Conservation (phyloP, 805 yeast species). For the Candida silvicultrix region DNA sequence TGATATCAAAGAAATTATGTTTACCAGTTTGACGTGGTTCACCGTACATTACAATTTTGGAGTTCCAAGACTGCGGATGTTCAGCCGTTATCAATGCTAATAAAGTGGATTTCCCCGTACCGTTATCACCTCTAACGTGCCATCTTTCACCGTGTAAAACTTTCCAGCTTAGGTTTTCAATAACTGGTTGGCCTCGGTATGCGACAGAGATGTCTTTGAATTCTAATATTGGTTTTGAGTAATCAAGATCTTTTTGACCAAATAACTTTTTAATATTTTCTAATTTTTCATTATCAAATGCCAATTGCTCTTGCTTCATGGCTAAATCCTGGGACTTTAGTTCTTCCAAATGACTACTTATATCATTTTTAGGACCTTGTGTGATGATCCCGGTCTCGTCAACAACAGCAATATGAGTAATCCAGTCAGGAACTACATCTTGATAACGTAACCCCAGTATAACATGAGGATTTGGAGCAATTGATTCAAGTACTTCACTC, state of each 20-base stretch:
- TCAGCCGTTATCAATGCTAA: constrained; percentile 84
- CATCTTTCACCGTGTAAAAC: constrained; percentile 72
- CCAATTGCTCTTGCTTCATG: constrained; percentile 6
- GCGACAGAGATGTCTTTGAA: constrained; percentile 58
- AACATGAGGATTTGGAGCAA: constrained; percentile 46
- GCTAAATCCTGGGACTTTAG: constrained; percentile 15
- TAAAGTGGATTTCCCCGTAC: constrained; percentile 89
- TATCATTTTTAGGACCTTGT: constrained; percentile 37
- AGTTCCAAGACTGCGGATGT: constrained; percentile 95
- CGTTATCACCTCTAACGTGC: constrained; percentile 88
- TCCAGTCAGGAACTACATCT: constrained; percentile 76
- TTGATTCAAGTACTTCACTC: constrained; percentile 39
- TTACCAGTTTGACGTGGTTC: constrained; percentile 67
- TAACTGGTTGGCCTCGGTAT: constrained; percentile 56
- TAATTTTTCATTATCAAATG: constrained; percentile 10
- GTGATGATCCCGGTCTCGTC: constrained; percentile 44
- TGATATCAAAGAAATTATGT: constrained; percentile 71
- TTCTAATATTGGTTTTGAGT: constrained; percentile 31
- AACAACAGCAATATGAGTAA: constrained; percentile 63
- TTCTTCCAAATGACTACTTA: constrained; percentile 17
- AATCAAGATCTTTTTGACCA: neutral
- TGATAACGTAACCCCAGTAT: constrained; percentile 74
- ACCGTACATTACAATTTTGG: constrained; percentile 57
- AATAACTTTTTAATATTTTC: constrained; percentile 13
- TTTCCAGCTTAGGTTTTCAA: constrained; percentile 58